Conservation (phyloP, 1,284 basidiomycete genomes). For the Boletellus sp. region DNA sequence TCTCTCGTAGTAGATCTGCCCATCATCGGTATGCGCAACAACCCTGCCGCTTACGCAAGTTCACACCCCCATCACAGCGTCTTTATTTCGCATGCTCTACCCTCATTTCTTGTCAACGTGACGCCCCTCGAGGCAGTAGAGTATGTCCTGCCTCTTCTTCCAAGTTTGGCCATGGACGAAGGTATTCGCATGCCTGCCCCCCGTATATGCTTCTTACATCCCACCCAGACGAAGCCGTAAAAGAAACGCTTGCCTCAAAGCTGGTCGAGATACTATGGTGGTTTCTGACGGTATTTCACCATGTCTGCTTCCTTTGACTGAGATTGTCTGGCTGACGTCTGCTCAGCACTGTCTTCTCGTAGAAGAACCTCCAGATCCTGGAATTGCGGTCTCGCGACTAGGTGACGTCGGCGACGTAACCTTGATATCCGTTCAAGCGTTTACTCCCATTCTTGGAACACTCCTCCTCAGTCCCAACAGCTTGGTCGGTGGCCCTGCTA, state of each 20-base stretch:
- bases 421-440: constrained; percentile 74
- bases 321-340: constrained; percentile 9
- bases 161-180: constrained; percentile 83
- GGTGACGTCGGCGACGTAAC: constrained; percentile 35
- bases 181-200: constrained; percentile 43
- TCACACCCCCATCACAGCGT: constrained; percentile 40
- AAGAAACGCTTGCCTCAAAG: constrained; percentile 84
- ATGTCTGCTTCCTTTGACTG: constrained; percentile 24
- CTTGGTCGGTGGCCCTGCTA: constrained; percentile 69
- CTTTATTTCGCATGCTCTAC: constrained; percentile 81
- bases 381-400: constrained; percentile 10
- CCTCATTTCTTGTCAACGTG: constrained; percentile 70
- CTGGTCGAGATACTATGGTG: constrained; percentile 89
- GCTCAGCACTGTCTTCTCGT: constrained; percentile 56
- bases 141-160: constrained; percentile 90
- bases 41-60: background rate
- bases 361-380: constrained; percentile 38
- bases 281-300: constrained; percentile 65
- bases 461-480: constrained; percentile 81
- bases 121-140: constrained; percentile 88
- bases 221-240: constrained; percentile 78
- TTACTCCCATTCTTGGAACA: constrained; percentile 89
- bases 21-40: constrained; percentile 59
- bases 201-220: constrained; percentile 10
- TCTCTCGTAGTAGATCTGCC: constrained; percentile 79